Percentiles rank a stretch among this genome's conserved stretches.
These are phyloP conservation scores for Lactarius deliciosus DNA, from an alignment of 768 basidiomycete genomes.

Conservation along the genomic window DNA sequence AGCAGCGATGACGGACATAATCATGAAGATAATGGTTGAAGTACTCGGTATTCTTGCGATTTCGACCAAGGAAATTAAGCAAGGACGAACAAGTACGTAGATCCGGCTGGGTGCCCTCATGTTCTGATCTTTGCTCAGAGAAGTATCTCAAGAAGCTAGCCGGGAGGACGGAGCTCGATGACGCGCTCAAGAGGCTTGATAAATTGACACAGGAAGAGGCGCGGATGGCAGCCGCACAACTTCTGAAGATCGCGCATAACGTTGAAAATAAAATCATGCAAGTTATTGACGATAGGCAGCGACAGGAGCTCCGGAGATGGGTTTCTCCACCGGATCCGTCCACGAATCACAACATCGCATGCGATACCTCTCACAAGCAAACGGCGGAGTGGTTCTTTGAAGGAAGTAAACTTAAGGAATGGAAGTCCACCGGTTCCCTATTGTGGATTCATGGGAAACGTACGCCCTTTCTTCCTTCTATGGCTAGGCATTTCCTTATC, in stretches of 20 bases:
- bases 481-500: too few species aligned
- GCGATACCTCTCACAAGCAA: not conserved
- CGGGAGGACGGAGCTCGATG: too few species aligned
- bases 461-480: too few species aligned
- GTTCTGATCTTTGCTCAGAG: not conserved
- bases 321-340: slow-evolving; percentile 4
- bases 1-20: not conserved
- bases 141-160: too few species aligned
- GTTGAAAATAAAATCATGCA: not conserved
- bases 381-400: not conserved
- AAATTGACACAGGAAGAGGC: too few species aligned
- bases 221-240: too few species aligned
- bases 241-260: too few species aligned
- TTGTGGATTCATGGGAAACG: too few species aligned
- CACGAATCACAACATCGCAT: slow-evolving; percentile 1
- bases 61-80: not conserved
- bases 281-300: not conserved
- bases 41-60: not conserved
- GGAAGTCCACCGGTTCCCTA: too few species aligned
- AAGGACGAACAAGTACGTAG: not conserved
- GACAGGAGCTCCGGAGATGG: not conserved
- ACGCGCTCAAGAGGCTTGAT: too few species aligned
- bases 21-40: not conserved
- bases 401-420: too few species aligned
- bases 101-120: not conserved